Conservation (phyloP, 1,284 basidiomycete species). For the Sphaerobolus stellatus region DNA sequence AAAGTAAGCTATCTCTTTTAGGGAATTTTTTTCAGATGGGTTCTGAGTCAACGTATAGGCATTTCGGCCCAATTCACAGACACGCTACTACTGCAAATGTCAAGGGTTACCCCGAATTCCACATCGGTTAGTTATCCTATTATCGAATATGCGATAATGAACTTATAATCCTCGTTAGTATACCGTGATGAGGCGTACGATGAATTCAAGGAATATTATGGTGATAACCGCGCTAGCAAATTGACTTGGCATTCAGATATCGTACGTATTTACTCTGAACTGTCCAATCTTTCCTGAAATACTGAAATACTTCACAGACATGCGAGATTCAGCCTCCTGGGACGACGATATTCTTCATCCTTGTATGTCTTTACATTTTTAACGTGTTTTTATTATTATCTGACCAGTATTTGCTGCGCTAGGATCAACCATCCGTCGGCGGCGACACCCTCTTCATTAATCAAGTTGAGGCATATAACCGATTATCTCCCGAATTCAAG, state of each 20-base stretch:
- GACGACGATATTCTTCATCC: conserved; percentile 60
- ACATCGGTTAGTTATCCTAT: conserved; percentile 37
- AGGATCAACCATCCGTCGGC: conserved; percentile 33
- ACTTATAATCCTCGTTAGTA: no score
- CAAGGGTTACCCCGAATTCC: conserved; percentile 51
- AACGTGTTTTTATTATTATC: no score
- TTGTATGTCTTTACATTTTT: no score
- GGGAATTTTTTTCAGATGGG: no score
- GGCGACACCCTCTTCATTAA: conserved; percentile 63
- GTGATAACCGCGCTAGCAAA: conserved; percentile 29
- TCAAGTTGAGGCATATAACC: conserved; percentile 63
- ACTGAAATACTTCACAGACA: no score
- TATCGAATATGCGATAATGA: background rate
- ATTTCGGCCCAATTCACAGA: conserved; percentile 59
- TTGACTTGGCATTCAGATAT: conserved; percentile 47
- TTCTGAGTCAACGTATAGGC: no score
- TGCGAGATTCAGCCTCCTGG: conserved; percentile 65
- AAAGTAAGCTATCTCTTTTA: no score
- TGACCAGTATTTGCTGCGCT: no score
- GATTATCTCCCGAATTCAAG: conserved; percentile 67
- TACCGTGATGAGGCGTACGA: conserved; percentile 41
- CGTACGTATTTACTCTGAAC: conserved; percentile 27
- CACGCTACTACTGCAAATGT: conserved; percentile 56
- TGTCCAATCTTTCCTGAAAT: background rate
- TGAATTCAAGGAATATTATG: conserved; percentile 30